Evolutionary conservation across 1,284 basidiomycete species (phyloP).

Genomic region (Sporisorium iseilematis-ciliati): DNA sequence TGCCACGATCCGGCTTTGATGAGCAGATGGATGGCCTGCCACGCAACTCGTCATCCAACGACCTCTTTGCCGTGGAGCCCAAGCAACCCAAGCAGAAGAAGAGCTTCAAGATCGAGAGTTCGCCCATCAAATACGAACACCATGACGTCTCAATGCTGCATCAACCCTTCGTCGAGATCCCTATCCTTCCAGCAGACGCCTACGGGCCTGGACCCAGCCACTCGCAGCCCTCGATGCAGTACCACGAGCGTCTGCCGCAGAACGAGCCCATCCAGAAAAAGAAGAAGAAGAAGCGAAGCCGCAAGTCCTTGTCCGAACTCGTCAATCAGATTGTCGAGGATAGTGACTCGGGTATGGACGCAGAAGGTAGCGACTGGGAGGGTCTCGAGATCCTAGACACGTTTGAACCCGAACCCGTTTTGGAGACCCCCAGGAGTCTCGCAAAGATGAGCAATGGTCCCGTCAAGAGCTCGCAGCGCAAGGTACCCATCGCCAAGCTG

Average conservation of each 20-base stretch:
- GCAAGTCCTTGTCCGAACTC: constrained; percentile 34
- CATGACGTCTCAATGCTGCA: constrained; percentile 1
- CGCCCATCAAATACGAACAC: constrained; percentile 15
- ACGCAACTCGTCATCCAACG: not conserved
- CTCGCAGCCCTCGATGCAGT: not conserved
- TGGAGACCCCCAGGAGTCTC: constrained; percentile 21
- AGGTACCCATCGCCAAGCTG: constrained; percentile 78
- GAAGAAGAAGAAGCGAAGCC: constrained; percentile 28
- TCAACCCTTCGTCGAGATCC: constrained; percentile 13
- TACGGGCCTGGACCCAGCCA: not conserved
- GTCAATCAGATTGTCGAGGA: constrained; percentile 45
- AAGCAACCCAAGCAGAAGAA: constrained; percentile 19
- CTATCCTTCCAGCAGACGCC: not conserved
- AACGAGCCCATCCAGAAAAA: constrained; percentile 20
- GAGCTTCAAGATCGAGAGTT: constrained; percentile 13
- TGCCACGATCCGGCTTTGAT: constrained; percentile 10
- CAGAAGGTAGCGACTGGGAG: constrained; percentile 55
- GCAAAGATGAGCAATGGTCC: constrained; percentile 49
- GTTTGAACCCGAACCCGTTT: constrained; percentile 12
- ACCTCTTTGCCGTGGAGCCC: not conserved
- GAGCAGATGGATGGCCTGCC: constrained; percentile 9
- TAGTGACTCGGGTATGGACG: constrained; percentile 46
- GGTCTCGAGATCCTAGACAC: constrained; percentile 38
- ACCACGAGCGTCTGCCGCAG: not conserved
- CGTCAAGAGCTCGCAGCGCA: constrained; percentile 46